Base-by-base conservation (phyloP, 2,329 filamentous ascomycete genomes). In the Aspergillus candidus region DNA sequence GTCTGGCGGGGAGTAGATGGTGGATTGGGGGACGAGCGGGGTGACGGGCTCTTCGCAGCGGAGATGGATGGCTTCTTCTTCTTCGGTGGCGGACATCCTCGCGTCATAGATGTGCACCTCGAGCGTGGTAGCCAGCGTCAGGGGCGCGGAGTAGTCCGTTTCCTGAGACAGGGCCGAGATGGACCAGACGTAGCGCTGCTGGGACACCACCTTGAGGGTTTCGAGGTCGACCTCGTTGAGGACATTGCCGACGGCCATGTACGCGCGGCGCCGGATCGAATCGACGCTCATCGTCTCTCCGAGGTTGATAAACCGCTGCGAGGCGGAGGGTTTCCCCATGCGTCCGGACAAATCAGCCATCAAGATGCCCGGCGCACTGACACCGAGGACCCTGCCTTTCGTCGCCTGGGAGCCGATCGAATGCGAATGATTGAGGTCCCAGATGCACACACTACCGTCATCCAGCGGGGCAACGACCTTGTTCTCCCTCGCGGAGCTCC, bases 221-320 rank as follows among this genome's bases (percentile, higher is more conserved):
- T 78, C 73, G 37, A 96, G 74, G 62, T 96, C 89, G 15, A 96
- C 79, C 60, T 94, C 88, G 41, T 89, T 82, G 4, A 96, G 75
- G 32, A 80, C 72, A 58, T 83, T 84, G 43, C 86, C 83, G 10
- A 93, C 80, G 2, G 88, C 88, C 65, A 95, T 83, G 64, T 88
- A 94, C 11, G 83, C 89, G 57, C 77, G 78, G 55, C 82, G 75
- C 31, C 73, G 72, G 35, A 72, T 64, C 55, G 78, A 85, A 67
- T 94, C 83, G 38, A 95, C 77, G 58, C 83, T 89, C 35, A 95
- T 84, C 58, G 86, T 89, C 62, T 95, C 89, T 0, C 87, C 85
- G 0, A 88, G 80, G 35, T 46, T 76, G 65, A 53, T 58, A 42
- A 68, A 66, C 13, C 65, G 59, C 33, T 63, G 38, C 1, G 54